Conservation (phyloP, 2,329 filamentous ascomycete species). For the Talaromyces islandicus region DNA sequence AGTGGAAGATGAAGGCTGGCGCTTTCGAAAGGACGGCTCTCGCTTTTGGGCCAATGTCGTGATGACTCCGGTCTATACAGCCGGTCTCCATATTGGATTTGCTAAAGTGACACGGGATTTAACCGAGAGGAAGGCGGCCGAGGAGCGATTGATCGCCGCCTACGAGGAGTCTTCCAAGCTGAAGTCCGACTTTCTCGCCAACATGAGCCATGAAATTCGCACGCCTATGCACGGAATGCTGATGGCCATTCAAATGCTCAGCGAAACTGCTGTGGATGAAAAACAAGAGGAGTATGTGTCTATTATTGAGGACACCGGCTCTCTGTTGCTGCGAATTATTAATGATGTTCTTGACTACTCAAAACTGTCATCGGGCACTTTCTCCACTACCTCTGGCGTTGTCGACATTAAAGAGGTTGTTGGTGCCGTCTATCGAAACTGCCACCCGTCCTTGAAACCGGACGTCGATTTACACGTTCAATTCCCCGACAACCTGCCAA, state of each 20-base stretch:
- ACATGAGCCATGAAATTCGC: slow-evolving; percentile 60
- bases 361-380: slow-evolving; percentile 55
- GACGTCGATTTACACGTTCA: slow-evolving; percentile 42
- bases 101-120: slow-evolving; percentile 55
- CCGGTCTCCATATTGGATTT: slow-evolving; percentile 50
- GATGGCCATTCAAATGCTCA: slow-evolving; percentile 52
- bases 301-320: slow-evolving; percentile 56
- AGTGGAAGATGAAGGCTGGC: slow-evolving; percentile 56
- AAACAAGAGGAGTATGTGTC: slow-evolving; percentile 52
- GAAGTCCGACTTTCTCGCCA: slow-evolving; percentile 57
- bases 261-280: slow-evolving; percentile 47
- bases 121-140: slow-evolving; percentile 50
- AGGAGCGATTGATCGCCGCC: slow-evolving; percentile 50
- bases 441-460: slow-evolving; percentile 42
- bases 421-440: slow-evolving; percentile 46
- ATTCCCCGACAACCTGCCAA: slow-evolving; percentile 44
- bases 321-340: slow-evolving; percentile 55
- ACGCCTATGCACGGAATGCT: slow-evolving; percentile 61
- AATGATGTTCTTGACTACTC: slow-evolving; percentile 64
- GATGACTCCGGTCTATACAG: slow-evolving; percentile 52
- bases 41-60: slow-evolving; percentile 58
- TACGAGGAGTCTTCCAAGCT: slow-evolving; percentile 59
- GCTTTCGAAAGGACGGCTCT: slow-evolving; percentile 53
- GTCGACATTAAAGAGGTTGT: slow-evolving; percentile 43
- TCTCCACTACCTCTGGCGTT: slow-evolving; percentile 51